phyloP scores from a whole-genome alignment of 2,329 filamentous ascomycete species.

The Alternaria brassicae region DNA sequence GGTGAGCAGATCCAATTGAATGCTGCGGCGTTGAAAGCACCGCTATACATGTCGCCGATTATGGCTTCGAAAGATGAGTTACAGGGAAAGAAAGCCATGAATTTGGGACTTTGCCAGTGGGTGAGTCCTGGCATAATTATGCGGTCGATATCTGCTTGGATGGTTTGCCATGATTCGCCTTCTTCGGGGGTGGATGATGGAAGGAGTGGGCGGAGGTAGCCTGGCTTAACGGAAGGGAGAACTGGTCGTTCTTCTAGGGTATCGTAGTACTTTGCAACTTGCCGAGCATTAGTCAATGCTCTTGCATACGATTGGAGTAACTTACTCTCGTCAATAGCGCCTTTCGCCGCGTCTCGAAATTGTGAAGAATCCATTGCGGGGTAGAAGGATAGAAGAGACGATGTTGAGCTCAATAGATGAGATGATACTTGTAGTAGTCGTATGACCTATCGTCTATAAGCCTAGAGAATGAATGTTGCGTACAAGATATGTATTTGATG shows the following conservation, averaged over 20 bases:
- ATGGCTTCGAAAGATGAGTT: slow-evolving; percentile 82
- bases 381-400: not conserved
- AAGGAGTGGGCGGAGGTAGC: slow-evolving; percentile 82
- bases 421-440: not conserved
- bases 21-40: slow-evolving; percentile 85
- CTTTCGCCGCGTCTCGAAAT: slow-evolving; percentile 78
- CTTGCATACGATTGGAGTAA: not conserved
- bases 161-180: slow-evolving; percentile 77
- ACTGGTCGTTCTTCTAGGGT: slow-evolving; percentile 74
- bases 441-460: not conserved
- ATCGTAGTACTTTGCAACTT: slow-evolving; percentile 86
- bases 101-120: slow-evolving; percentile 91
- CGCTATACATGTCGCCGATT: slow-evolving; percentile 89
- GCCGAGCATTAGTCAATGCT: not conserved
- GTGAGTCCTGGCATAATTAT: slow-evolving; percentile 93
- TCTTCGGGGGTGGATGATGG: slow-evolving; percentile 69
- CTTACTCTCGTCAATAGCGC: slow-evolving; percentile 81
- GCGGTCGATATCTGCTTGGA: slow-evolving; percentile 81
- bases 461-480: not conserved
- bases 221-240: slow-evolving; percentile 78
- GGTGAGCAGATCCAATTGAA: slow-evolving; percentile 98
- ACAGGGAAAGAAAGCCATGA: slow-evolving; percentile 95
- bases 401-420: not conserved
- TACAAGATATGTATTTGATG: not conserved
- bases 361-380: slow-evolving; percentile 72